Conservation (phyloP, 2,329 filamentous ascomycete genomes). For the Magnaporthales sp. region DNA sequence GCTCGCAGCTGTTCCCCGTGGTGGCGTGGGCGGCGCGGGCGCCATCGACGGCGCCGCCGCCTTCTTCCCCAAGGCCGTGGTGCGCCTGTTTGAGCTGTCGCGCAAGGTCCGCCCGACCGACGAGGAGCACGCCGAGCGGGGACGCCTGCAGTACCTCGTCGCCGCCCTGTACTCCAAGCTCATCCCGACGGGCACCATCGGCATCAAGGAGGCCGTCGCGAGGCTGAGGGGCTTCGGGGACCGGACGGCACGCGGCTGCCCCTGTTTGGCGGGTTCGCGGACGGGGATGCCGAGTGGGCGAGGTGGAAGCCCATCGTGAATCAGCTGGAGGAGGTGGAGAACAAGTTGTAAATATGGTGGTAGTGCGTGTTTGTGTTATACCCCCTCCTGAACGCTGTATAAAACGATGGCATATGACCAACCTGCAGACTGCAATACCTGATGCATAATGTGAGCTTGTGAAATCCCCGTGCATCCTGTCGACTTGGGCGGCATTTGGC, state of each 20-base stretch:
- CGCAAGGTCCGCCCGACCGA: slow-evolving; percentile 17
- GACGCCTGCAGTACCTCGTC: slow-evolving; percentile 51
- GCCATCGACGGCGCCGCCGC: slow-evolving; percentile 59
- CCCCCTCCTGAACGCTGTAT: too few relatives aligned
- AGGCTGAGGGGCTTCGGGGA: slow-evolving; percentile 49
- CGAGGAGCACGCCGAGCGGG: slow-evolving; percentile 38
- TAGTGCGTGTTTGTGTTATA: background rate
- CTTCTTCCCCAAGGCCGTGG: slow-evolving; percentile 55
- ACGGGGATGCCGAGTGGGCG: slow-evolving; percentile 38
- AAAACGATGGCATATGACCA: background rate
- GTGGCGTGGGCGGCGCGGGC: slow-evolving; percentile 53
- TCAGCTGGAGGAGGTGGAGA: slow-evolving; percentile 18
- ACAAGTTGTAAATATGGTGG: slow-evolving; percentile 3
- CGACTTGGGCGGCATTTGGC: too few relatives aligned
- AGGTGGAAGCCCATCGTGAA: slow-evolving; percentile 31
- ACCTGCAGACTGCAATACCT: background rate
- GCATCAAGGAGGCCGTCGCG: slow-evolving; percentile 54
- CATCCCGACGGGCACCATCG: slow-evolving; percentile 50
- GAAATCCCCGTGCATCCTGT: too few relatives aligned
- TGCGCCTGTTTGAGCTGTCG: slow-evolving; percentile 43
- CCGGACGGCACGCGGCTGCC: slow-evolving; percentile 50
- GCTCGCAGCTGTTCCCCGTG: slow-evolving; percentile 57
- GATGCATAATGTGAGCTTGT: background rate
- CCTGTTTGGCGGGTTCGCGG: slow-evolving; percentile 45
- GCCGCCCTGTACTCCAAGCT: slow-evolving; percentile 54